phyloP scores from a whole-genome alignment of 2,329 filamentous ascomycete species.

The Aspergillus terreus region DNA sequence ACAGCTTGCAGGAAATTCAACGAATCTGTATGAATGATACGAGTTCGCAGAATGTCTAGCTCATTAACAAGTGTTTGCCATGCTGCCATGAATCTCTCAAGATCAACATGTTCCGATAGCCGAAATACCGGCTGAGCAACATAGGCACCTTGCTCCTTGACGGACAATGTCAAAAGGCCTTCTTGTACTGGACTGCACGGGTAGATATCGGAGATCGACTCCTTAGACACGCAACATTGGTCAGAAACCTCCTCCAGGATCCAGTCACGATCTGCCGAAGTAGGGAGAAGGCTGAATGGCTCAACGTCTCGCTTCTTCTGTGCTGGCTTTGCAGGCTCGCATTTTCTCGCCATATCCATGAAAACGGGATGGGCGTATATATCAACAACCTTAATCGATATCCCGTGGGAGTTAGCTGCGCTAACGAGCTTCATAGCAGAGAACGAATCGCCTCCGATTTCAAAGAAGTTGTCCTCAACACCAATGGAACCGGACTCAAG shows the following conservation, averaged over 20 bases:
- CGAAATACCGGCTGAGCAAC: conserved; percentile 45
- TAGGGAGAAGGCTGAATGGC: conserved; percentile 29
- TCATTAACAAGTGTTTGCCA: conserved; percentile 46
- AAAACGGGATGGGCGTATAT: conserved; percentile 45
- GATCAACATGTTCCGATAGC: conserved; percentile 36
- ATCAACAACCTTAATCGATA: conserved; percentile 40
- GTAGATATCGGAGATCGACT: conserved; percentile 37
- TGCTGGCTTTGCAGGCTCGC: conserved; percentile 9
- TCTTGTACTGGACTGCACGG: conserved; percentile 45
- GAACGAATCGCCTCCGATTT: conserved; percentile 46
- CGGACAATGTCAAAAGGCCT: conserved; percentile 46
- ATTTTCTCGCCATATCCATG: conserved; percentile 39
- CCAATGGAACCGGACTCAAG: conserved; percentile 37
- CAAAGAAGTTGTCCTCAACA: conserved; percentile 45
- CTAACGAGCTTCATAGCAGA: conserved; percentile 46
- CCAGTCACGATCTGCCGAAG: conserved; percentile 12
- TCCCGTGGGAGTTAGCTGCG: conserved; percentile 36
- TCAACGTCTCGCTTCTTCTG: conserved; percentile 8
- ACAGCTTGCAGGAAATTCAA: conserved; percentile 41
- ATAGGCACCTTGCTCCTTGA: conserved; percentile 47
- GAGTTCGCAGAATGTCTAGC: conserved; percentile 48
- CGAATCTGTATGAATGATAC: conserved; percentile 39
- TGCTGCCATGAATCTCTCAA: conserved; percentile 42
- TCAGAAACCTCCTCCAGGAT: conserved; percentile 27
- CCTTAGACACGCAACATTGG: conserved; percentile 27